Evolutionary conservation across 2,329 filamentous ascomycete genomes (phyloP), one percentile per base, ranked within the genome.

Genomic region (Phaeoacremonium minimum): DNA sequence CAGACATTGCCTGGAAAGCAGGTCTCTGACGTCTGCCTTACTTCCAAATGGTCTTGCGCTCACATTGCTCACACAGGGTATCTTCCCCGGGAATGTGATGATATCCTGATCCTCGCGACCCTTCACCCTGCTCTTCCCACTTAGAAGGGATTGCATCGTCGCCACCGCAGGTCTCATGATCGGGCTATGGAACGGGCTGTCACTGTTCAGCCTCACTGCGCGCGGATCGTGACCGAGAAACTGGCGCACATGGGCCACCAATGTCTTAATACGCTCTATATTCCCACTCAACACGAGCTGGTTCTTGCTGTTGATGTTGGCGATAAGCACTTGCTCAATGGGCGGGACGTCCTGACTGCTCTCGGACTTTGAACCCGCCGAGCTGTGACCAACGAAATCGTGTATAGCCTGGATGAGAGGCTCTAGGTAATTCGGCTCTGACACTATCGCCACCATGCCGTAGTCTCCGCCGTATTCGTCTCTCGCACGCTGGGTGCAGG

Each of bases 271-370:
- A 48, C 81, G 75, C 50, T 83, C 82, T 36, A 96, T 83, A 60
- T 82, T 91, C 22, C 91, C 91, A 55, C 86, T 93, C 35, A 97
- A 71, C 35, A 96, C 91, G 51, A 97, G 95, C 65, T 97, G 91
- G 57, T 95, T 95, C 66, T 89, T 93, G 58, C 83, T 87, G 66
- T 97, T 97, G 64, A 95, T 81, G 61, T 97, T 96, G 41, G 89
- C 91, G 49, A 97, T 89, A 47, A 85, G 70, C 34, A 96, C 90
- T 60, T 95, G 86, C 54, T 93, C 78, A 37, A 94, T 88, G 4
- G 87, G 79, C 14, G 86, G 84, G 18, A 81, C 63, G 47, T 85
- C 75, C 46, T 80, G 70, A 42, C 73, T 75, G 48, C 77, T 81
- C 56, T 89, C 84, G 36, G 75, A 74, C 53, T 83, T 84, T 41